These are phyloP conservation scores for Aspergillus campestris DNA, from an alignment of 495 filamentous ascomycete genomes.

Conservation along the genomic window DNA sequence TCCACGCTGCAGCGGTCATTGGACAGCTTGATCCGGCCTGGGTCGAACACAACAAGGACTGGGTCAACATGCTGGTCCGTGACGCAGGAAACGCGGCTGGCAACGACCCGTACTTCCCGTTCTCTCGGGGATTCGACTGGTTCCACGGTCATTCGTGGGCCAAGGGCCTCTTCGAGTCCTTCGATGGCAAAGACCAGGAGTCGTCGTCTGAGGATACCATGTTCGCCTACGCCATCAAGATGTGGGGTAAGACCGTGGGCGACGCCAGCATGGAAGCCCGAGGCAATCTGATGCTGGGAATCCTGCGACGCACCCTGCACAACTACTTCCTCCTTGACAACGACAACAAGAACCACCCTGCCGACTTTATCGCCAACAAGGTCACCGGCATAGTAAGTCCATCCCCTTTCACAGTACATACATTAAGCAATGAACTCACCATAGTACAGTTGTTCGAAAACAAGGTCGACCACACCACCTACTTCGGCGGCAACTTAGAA, in stretches of 20 bases:
- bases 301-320: constrained; percentile 59
- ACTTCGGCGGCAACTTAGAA: constrained; percentile 74
- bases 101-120: constrained; percentile 70
- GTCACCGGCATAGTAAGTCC: constrained; percentile 70
- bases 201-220: constrained; percentile 85
- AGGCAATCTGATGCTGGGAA: constrained; percentile 74
- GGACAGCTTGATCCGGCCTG: constrained; percentile 71
- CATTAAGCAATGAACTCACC: background rate
- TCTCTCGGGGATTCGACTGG: constrained; percentile 87
- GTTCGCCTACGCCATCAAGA: constrained; percentile 82
- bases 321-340: constrained; percentile 73
- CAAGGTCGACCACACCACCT: constrained; percentile 91
- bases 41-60: constrained; percentile 64
- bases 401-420: background rate
- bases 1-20: constrained; percentile 81
- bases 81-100: constrained; percentile 70
- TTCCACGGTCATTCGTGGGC: constrained; percentile 95
- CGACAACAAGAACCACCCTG: constrained; percentile 67
- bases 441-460: constrained; percentile 77
- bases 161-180: constrained; percentile 84
- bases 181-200: constrained; percentile 89
- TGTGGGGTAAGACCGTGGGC: constrained; percentile 76
- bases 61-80: constrained; percentile 70
- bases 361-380: constrained; percentile 71
- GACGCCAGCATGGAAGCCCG: constrained; percentile 79